These are phyloP conservation scores for Biscogniauxia mediterranea DNA, from an alignment of 2,329 filamentous ascomycete genomes.

Conservation along the genomic window DNA sequence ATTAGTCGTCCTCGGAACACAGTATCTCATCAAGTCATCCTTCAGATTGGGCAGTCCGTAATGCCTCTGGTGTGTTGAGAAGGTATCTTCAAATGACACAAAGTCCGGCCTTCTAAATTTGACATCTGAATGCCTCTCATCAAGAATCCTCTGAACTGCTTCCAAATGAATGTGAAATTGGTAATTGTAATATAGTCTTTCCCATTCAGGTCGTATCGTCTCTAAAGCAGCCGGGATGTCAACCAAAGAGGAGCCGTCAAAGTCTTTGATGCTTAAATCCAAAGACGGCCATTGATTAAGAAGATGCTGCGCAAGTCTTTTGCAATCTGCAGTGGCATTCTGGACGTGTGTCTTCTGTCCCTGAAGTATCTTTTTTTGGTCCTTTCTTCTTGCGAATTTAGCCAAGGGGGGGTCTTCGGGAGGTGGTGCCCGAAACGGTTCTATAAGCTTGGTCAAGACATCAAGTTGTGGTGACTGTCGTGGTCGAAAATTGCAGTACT, in stretches of 20 bases:
- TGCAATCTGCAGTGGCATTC: slow-evolving; percentile 34
- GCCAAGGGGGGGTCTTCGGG: slow-evolving; percentile 19
- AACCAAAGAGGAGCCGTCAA: slow-evolving; percentile 34
- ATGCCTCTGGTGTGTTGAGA: slow-evolving; percentile 13
- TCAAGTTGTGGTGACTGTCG: slow-evolving; percentile 34
- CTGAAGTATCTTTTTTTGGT: slow-evolving; percentile 32
- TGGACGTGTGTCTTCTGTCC: slow-evolving; percentile 30
- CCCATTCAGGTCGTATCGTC: slow-evolving; percentile 45
- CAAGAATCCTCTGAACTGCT: slow-evolving; percentile 41
- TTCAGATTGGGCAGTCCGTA: slow-evolving; percentile 19
- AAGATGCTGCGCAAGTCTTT: slow-evolving; percentile 40
- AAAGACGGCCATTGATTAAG: slow-evolving; percentile 45
- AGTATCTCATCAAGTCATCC: slow-evolving; percentile 18
- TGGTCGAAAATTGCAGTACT: slow-evolving; percentile 35
- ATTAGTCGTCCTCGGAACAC: background rate
- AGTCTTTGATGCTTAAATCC: slow-evolving; percentile 30
- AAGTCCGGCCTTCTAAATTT: slow-evolving; percentile 18
- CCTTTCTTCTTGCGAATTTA: slow-evolving; percentile 30
- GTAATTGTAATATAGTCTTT: slow-evolving; percentile 45
- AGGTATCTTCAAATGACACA: slow-evolving; percentile 16
- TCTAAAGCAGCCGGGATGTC: slow-evolving; percentile 38
- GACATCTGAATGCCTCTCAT: slow-evolving; percentile 26
- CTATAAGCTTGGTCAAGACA: slow-evolving; percentile 33
- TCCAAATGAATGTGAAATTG: slow-evolving; percentile 44
- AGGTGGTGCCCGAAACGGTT: slow-evolving; percentile 30